Base-by-base conservation (phyloP, 2,329 filamentous ascomycete genomes). In the Hansfordia pulvinata region DNA sequence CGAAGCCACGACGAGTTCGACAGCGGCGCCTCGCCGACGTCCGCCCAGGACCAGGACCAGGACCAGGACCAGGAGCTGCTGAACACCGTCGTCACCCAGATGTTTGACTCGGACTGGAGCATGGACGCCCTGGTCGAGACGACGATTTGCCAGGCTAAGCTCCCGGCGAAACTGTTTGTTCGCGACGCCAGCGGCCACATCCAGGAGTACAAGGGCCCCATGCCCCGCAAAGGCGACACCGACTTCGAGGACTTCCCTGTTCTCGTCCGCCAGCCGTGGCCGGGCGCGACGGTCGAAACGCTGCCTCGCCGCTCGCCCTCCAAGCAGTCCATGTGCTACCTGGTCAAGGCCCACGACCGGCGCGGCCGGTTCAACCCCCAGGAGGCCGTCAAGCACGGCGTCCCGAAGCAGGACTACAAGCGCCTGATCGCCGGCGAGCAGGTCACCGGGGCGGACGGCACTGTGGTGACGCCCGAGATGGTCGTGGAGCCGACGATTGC, bases 401-500 rank as follows among this genome's bases (percentile, higher is more conserved):
- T 96, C 1, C 53, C 55, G 12, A 64, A 58, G 27, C 47, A 38
- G 0, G 56, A 76, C 25, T 92, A 65, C 49, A 60, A 60, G 19
- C 41, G 49, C 9, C 60, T 98, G 22, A 62, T 76, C 0, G 47
- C 43, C 2, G 84, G 85, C 3, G 37, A 75, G 34, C 73, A 51
- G 25, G 73, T 90, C 2, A 53, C 58, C 28, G 73, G 70, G 14
- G 55, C 61, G 10, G 66, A 77, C 39, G 85, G 83, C 4, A 62
- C 59, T 6, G 66, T 64, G 0, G 69, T 98, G 17, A 90, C 77
- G 0, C 78, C 88, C 2, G 80, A 90, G 0, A 90, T 93, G 76
- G 85, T 96, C 2, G 45, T 98, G 27, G 83, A 68, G 2, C 59
- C 74, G 8, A 53, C 64, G 3, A 64, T 73, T 29, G 62, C 67